phyloP scores from a whole-genome alignment of 768 basidiomycete genomes.

The Melanogaster broomeanus region DNA sequence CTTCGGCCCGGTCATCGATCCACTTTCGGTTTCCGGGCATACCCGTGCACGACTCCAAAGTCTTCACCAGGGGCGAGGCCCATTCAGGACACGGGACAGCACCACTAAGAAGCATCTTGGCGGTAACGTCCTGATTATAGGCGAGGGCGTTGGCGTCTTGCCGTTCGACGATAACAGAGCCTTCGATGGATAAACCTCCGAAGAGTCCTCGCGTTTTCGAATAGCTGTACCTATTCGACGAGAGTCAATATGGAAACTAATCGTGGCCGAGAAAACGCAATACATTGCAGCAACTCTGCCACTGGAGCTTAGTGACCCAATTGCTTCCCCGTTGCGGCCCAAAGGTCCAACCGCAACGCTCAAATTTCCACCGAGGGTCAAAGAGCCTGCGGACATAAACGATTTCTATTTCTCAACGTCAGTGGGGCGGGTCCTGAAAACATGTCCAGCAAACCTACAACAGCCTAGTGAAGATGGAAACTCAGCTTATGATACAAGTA shows the following conservation, averaged over 20 bases:
- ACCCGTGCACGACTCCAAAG: slow-evolving; percentile 72
- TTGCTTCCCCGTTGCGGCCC: slow-evolving; percentile 91
- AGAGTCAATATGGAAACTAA: slow-evolving; percentile 1
- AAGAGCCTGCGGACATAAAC: slow-evolving; percentile 93
- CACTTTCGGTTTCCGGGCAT: slow-evolving; percentile 68
- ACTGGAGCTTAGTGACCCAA: slow-evolving; percentile 76
- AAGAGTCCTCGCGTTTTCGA: slow-evolving; percentile 93
- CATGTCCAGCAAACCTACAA: slow-evolving; percentile 45
- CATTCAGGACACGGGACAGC: slow-evolving; percentile 72
- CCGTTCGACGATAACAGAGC: slow-evolving; percentile 89
- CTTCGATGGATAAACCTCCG: slow-evolving; percentile 87
- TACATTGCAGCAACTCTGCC: slow-evolving; percentile 93
- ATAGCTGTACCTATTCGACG: slow-evolving; percentile 73
- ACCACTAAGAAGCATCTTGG: slow-evolving; percentile 80
- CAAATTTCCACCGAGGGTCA: slow-evolving; percentile 90
- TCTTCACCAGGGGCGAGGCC: slow-evolving; percentile 73
- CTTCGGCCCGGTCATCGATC: slow-evolving; percentile 53
- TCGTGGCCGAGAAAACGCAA: neutral
- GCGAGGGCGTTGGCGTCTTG: slow-evolving; percentile 90
- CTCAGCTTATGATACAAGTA: slow-evolving; percentile 7
- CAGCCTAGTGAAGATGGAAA: slow-evolving; percentile 44
- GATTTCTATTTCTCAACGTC: slow-evolving; percentile 50
- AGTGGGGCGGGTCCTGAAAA: neutral
- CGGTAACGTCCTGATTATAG: slow-evolving; percentile 72
- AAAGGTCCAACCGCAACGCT: slow-evolving; percentile 89